A percentile compares a stretch with the other conserved stretches of the same genome.
Evolutionary conservation across 202 grass and related monocot genomes (phyloP).

Genomic region (Zoysia matrella): DNA sequence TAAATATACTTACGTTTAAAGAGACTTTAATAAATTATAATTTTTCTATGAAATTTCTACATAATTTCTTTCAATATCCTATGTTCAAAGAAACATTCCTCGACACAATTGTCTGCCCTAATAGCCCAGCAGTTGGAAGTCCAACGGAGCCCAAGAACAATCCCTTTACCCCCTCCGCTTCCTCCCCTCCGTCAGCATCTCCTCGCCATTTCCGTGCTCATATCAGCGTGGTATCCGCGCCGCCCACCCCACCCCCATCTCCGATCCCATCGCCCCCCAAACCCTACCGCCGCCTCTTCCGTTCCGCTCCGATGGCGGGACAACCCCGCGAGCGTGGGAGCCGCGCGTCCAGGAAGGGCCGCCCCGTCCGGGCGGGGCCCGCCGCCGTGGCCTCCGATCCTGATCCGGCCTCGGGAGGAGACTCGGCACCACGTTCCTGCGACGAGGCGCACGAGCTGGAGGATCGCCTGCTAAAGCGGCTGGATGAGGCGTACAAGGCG

Average conservation of each 20-base stretch:
- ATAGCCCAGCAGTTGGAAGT: not conserved
- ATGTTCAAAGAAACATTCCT: too few species aligned
- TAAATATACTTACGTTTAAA: too few species aligned
- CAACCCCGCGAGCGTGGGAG: conserved; percentile 55
- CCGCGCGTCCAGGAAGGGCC: conserved; percentile 38
- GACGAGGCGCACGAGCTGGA: conserved; percentile 76
- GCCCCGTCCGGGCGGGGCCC: conserved; percentile 8
- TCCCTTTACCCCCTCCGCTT: conserved; percentile 27
- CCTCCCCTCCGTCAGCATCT: conserved; percentile 29
- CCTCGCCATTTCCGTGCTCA: conserved; percentile 37
- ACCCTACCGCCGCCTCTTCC: not conserved
- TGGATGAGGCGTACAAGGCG: conserved; percentile 78
- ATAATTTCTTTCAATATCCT: too few species aligned
- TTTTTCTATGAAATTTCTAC: too few species aligned
- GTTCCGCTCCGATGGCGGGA: conserved; percentile 40
- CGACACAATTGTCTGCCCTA: not conserved
- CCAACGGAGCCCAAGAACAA: not conserved
- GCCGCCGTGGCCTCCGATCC: conserved; percentile 36
- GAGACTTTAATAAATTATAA: too few species aligned
- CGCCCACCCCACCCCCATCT: conserved; percentile 19
- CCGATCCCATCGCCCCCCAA: conserved; percentile 45
- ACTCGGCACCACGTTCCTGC: conserved; percentile 51
- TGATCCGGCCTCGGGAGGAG: conserved; percentile 38
- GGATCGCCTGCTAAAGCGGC: conserved; percentile 71
- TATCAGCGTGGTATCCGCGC: conserved; percentile 47